Conservation (phyloP, 345 rosid species). For the Combretum micranthum region DNA sequence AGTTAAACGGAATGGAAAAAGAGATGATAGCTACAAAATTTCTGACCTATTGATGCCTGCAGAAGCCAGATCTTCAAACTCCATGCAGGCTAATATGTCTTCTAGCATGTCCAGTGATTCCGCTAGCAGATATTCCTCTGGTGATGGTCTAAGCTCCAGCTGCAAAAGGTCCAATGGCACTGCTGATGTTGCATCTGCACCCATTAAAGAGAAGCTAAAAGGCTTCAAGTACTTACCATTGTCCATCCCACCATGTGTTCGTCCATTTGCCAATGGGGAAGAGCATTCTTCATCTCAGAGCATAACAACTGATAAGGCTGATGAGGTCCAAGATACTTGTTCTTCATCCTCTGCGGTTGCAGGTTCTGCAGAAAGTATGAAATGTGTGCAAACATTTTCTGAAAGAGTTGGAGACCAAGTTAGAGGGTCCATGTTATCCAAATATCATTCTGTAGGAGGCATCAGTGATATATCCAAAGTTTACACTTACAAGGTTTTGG, state of each 20-base stretch:
- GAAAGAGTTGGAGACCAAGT: constrained; percentile 61
- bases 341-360: constrained; percentile 17
- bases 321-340: constrained; percentile 23
- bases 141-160: constrained; percentile 12
- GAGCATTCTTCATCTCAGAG: neutral
- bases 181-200: constrained; percentile 16
- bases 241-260: constrained; percentile 17
- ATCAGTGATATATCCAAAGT: constrained; percentile 41
- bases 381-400: constrained; percentile 54
- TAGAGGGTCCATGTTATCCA: constrained; percentile 50
- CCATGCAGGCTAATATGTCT: constrained; percentile 8
- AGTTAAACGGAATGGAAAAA: constrained; percentile 8
- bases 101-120: constrained; percentile 8
- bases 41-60: constrained; percentile 12
- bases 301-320: constrained; percentile 19
- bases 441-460: constrained; percentile 12
- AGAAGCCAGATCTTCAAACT: constrained; percentile 22
- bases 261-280: constrained; percentile 22
- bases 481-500: constrained; percentile 56
- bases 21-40: constrained; percentile 7
- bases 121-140: constrained; percentile 9
- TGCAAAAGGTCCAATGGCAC: constrained; percentile 24
- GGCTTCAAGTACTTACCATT: neutral
- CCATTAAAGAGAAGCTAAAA: too few relatives aligned
- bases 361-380: constrained; percentile 28